These are phyloP conservation scores for Moesziomyces aphidis DNA, from an alignment of 1,284 basidiomycete species.

Conservation along the genomic window DNA sequence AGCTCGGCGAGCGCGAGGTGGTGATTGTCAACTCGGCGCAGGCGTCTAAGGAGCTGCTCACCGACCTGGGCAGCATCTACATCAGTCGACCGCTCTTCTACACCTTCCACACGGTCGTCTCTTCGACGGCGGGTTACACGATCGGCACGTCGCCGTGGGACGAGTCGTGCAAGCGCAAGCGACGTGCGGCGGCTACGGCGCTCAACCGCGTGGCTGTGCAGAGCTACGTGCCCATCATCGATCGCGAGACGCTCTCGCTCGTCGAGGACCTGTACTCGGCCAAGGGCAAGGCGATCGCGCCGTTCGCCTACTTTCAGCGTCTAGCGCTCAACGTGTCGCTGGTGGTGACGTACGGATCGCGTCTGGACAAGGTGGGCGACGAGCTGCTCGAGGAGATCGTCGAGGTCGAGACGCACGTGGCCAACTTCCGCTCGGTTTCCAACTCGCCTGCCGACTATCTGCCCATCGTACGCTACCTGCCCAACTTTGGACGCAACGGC, in stretches of 20 bases:
- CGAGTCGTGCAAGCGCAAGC: slow-evolving; percentile 48
- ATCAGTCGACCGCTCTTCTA: slow-evolving; percentile 47
- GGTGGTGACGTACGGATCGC: slow-evolving; percentile 38
- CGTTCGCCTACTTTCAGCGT: slow-evolving; percentile 42
- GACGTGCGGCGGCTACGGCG: slow-evolving; percentile 41
- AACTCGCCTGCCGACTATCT: slow-evolving; percentile 39
- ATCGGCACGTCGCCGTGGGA: slow-evolving; percentile 52
- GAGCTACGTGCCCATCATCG: slow-evolving; percentile 47
- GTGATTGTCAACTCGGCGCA: slow-evolving; percentile 43
- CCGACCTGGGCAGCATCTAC: slow-evolving; percentile 44
- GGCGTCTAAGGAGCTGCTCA: slow-evolving; percentile 44
- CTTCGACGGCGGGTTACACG: slow-evolving; percentile 42
- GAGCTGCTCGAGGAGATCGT: slow-evolving; percentile 40
- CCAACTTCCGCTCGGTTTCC: slow-evolving; percentile 43
- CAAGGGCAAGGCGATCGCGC: slow-evolving; percentile 18
- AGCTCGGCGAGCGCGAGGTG: slow-evolving; percentile 41
- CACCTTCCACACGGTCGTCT: slow-evolving; percentile 49
- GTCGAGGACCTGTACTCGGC: slow-evolving; percentile 39
- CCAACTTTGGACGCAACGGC: slow-evolving; percentile 13
- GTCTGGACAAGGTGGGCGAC: slow-evolving; percentile 40
- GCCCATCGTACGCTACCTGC: slow-evolving; percentile 35
- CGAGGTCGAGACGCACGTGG: slow-evolving; percentile 48
- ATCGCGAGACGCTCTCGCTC: slow-evolving; percentile 40
- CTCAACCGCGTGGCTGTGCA: slow-evolving; percentile 44
- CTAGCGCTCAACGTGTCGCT: slow-evolving; percentile 45